These are phyloP conservation scores for Suhomyces kilbournensis DNA, from an alignment of 805 yeast genomes.

Conservation along the genomic window DNA sequence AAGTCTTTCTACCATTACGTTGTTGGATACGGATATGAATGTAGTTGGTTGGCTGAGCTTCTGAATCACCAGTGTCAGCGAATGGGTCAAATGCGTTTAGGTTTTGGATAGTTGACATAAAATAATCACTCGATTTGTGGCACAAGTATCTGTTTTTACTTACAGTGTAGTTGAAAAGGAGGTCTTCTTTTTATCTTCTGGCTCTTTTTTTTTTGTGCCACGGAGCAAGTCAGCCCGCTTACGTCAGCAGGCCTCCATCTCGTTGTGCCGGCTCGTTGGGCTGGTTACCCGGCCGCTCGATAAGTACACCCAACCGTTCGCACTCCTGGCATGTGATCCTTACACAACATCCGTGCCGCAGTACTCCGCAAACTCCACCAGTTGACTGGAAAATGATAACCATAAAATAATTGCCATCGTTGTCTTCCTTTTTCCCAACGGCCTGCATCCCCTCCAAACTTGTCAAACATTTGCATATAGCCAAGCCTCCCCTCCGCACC, in stretches of 20 bases:
- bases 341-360: background rate
- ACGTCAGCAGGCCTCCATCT: background rate
- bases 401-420: background rate
- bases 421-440: background rate
- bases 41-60: constrained; percentile 91
- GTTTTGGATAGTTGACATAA: constrained; percentile 90
- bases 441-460: background rate
- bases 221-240: constrained; percentile 1
- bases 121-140: constrained; percentile 2
- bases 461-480: background rate
- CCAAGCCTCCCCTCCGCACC: background rate
- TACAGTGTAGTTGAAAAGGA: background rate
- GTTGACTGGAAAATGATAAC: background rate
- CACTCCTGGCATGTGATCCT: background rate
- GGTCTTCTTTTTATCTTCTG: background rate
- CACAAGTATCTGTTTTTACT: background rate
- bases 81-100: constrained; percentile 87
- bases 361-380: background rate
- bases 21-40: constrained; percentile 98
- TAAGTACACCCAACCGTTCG: background rate
- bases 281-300: background rate
- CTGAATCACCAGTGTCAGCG: constrained; percentile 99
- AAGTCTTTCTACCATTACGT: constrained; percentile 98
- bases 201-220: background rate
- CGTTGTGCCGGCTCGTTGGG: background rate